phyloP scores from a whole-genome alignment of 108 stramenopile genomes.

The Cylindrotheca fusiformis region DNA sequence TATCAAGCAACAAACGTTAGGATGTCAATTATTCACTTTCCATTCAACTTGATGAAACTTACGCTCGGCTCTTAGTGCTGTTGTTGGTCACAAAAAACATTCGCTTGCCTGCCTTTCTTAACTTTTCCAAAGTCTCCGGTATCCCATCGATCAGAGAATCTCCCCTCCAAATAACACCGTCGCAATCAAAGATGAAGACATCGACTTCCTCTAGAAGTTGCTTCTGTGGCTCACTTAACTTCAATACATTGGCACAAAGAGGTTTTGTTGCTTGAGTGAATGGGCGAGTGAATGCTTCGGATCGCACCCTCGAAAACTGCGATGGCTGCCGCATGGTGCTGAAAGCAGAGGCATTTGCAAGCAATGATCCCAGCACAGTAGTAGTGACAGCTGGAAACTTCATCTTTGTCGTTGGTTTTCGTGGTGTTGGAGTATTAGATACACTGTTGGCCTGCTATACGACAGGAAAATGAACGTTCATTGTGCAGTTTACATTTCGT shows the following conservation, averaged over 20 bases:
- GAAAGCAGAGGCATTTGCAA: not conserved
- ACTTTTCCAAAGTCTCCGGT: conserved; percentile 86
- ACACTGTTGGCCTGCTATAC: no score
- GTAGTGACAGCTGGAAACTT: not conserved
- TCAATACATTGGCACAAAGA: not conserved
- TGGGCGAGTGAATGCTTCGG: not conserved
- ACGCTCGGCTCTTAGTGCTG: conserved; percentile 89
- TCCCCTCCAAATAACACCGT: conserved; percentile 98
- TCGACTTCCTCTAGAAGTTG: conserved; percentile 79
- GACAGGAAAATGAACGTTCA: no score
- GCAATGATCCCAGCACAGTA: not conserved
- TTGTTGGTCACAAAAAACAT: conserved; percentile 99
- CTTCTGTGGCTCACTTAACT: conserved; percentile 46
- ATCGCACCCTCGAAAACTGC: not conserved
- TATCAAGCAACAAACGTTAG: no score
- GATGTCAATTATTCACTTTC: no score
- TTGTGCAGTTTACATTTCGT: no score
- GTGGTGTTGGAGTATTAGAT: no score
- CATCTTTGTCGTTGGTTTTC: no score
- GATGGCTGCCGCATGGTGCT: not conserved
- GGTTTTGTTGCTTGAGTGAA: not conserved
- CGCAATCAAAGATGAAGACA: conserved; percentile 99
- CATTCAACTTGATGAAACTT: conserved; percentile 84
- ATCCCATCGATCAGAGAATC: conserved; percentile 92
- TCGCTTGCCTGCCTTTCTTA: conserved; percentile 87